Base-by-base conservation (phyloP, 2,329 filamentous ascomycete species). In the Verticillium tricorpus region DNA sequence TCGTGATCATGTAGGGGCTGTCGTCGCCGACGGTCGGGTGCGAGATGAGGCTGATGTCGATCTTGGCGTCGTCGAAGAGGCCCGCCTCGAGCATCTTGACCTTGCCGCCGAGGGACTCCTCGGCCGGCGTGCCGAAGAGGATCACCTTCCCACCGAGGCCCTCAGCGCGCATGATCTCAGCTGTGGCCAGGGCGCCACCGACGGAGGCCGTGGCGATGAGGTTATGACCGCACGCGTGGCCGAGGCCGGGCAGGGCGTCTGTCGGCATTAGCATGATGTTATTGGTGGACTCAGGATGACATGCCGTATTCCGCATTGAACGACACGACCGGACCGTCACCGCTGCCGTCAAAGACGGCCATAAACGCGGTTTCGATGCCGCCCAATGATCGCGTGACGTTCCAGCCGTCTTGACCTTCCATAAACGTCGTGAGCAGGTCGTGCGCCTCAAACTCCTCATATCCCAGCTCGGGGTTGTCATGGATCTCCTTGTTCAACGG, bases 41-140 rank as follows among this genome's bases (percentile, higher is more conserved):
- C 0, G 68, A 67, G 65, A 74, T 74, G 11, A 74, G 61, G 37
- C 66, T 68, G 22, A 70, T 66, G 2, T 72, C 71, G 28, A 67
- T 63, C 11, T 68, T 68, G 65, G 73, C 73, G 60, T 74, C 67
- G 55, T 72, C 56, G 39, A 67, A 80, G n/a, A 77, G 78, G 8
- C 77, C 78, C 1, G 74, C 74, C 39, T 76, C 40, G 39, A 80
- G 70, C 8, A 78, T 70, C 62, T 71, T 77, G 64, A 81, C 78
- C 67, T 83, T 83, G 39, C 79, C 80, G 32, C 79, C 80, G 3
- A 78, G 78, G 1, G 77, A 76, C 71, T 82, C 80, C 70, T 83
- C 81, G 11, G 78, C 82, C 0, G 81, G 82, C 0, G 81, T 83
- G 35, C 81, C 81, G 40, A 83, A 76, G 31, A 83, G 66, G 5